A percentile compares a stretch with the other conserved stretches of the same genome.
phyloP scores from a whole-genome alignment of 2,329 filamentous ascomycete genomes.

The Pseudocercospora crystallina region DNA sequence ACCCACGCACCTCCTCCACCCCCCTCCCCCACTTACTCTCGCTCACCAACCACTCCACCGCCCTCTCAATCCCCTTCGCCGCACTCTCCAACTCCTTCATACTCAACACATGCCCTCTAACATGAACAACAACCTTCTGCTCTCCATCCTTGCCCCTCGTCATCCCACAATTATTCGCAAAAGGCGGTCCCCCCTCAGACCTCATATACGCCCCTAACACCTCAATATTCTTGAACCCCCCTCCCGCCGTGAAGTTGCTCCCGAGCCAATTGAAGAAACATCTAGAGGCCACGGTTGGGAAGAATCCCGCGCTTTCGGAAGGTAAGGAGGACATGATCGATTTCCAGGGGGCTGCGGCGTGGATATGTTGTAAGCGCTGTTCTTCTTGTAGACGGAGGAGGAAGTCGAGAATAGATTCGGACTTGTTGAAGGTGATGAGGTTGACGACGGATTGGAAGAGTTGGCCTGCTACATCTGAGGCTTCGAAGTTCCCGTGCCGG shows the following conservation, averaged over 20 bases:
- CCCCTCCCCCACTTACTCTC: too few relatives aligned
- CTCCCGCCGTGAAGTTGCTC: not conserved
- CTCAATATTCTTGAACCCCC: not conserved
- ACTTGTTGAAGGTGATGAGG: not conserved
- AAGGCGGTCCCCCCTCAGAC: not conserved
- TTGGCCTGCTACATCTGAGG: not conserved
- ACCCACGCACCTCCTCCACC: too few relatives aligned
- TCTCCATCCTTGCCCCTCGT: not conserved
- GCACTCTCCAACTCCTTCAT: too few relatives aligned
- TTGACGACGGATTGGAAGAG: not conserved
- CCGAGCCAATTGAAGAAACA: conserved; percentile 6
- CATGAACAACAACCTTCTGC: too few relatives aligned
- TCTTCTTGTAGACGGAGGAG: not conserved
- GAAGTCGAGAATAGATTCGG: not conserved
- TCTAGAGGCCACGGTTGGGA: not conserved
- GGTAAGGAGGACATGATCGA: not conserved
- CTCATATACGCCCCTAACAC: not conserved
- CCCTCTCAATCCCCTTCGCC: too few relatives aligned
- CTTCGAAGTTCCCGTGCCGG: not conserved
- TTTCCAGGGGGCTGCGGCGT: not conserved
- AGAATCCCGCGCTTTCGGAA: not conserved
- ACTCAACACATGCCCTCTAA: too few relatives aligned
- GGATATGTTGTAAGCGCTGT: not conserved
- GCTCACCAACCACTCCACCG: too few relatives aligned
- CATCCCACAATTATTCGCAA: conserved; percentile 1